Base-by-base conservation (phyloP, 192 early-diverging fungal species). In the Coemansia nantahalensis region DNA sequence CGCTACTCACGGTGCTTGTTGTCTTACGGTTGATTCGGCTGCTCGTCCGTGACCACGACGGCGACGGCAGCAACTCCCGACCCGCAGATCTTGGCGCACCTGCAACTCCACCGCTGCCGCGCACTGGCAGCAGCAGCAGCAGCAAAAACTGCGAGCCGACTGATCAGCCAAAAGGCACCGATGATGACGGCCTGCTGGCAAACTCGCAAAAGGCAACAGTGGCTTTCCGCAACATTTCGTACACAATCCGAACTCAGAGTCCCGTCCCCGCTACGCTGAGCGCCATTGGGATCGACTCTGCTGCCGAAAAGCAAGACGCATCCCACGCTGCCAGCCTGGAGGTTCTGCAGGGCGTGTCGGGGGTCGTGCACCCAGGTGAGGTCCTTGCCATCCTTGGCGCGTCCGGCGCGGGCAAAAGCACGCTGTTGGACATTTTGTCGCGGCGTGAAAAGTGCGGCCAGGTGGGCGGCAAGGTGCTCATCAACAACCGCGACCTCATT, bases 371-470 rank as follows among this genome's bases (percentile, higher is more conserved):
- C 10, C 86, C 92, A 0, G 94, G 94, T 9, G 78, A 94, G 56
- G 81, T 97, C 7, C 82, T 93, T 81, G 94, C 94, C 17, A 91
- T 97, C 41, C 89, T 97, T 84, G 94, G 92, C 7, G 89, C 87
- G 4, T 91, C 90, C 14, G 91, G 90, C 9, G 94, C 94, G 0
- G 94, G 94, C 8, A 97, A 97, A 59, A 92, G 92, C 14, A 93
- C 86, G n/a, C 72, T 94, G 30, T 66, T 97, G 26, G 91, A 97
- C 54, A 93, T 97, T 56, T 60, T 97, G 11, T 91, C 94, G 2
- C 75, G 82, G 11, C 68, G 92, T 48, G 73, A 83, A 71, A 86
- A 88, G 50, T 65, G 80, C 38, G 83, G 86, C 37, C 66, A 47
- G 0, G 83, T 91, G 8, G 56, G 76, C 4, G 92, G 94, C 1